Evolutionary conservation across 2,329 filamentous ascomycete genomes (phyloP).

Genomic region (Immersiporthe knoxdaviesiana): DNA sequence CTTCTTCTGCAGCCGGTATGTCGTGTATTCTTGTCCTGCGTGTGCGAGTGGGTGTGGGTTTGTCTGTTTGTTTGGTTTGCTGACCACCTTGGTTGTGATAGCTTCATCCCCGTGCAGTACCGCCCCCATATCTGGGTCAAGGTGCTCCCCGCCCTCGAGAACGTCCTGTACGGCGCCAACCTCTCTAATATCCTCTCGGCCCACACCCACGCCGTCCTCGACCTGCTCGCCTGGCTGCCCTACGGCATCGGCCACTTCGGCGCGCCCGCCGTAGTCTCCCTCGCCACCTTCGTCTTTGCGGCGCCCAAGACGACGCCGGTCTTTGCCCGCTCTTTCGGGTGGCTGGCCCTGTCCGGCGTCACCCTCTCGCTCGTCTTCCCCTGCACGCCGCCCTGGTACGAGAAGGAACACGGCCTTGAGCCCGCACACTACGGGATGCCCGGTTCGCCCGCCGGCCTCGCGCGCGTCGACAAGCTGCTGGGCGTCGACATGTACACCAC

Average conservation of each 20-base stretch:
- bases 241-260: constrained; percentile 92
- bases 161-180: constrained; percentile 94
- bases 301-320: constrained; percentile 83
- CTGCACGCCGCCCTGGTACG: constrained; percentile 96
- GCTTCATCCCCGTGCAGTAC: constrained; percentile 87
- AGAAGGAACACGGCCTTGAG: constrained; percentile 87
- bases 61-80: no score
- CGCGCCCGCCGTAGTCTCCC: constrained; percentile 77
- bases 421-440: constrained; percentile 91
- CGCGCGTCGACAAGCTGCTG: constrained; percentile 86
- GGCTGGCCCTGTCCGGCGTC: constrained; percentile 88
- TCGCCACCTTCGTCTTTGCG: constrained; percentile 83
- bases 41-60: constrained; percentile 13
- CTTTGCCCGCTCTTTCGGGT: constrained; percentile 86
- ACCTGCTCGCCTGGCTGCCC: constrained; percentile 89
- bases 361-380: constrained; percentile 88
- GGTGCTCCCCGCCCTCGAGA: constrained; percentile 90
- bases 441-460: constrained; percentile 86
- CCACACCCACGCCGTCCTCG: constrained; percentile 80
- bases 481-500: constrained; percentile 93
- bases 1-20: constrained; percentile 92
- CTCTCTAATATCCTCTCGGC: constrained; percentile 93
- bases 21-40: not conserved
- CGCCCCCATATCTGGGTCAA: constrained; percentile 94
- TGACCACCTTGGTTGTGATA: constrained; percentile 43